Conservation (phyloP, 148 eudicot species). For the Suaeda aralocaspica region DNA sequence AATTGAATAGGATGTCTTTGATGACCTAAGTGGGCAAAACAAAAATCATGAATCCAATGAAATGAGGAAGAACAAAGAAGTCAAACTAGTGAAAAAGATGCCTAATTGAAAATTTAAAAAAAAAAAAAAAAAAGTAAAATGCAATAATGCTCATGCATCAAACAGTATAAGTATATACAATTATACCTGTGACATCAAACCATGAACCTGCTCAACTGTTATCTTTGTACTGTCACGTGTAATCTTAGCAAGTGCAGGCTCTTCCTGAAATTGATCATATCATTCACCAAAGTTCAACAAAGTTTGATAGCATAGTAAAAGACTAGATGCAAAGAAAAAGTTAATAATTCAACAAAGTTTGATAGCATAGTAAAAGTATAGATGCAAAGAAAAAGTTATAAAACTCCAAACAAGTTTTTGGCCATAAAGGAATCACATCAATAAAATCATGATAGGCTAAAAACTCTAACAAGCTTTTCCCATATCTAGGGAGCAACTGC, state of each 20-base stretch:
- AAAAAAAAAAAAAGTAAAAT: neutral
- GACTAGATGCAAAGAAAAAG: too few relatives aligned
- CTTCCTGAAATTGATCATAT: slow-evolving; percentile 60
- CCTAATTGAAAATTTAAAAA: neutral
- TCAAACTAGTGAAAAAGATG: neutral
- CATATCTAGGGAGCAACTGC: neutral
- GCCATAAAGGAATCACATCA: neutral
- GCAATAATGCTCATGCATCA: neutral
- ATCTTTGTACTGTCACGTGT: slow-evolving; percentile 99
- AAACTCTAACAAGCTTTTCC: neutral
- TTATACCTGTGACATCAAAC: slow-evolving; percentile 90
- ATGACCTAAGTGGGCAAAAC: slow-evolving; percentile 49
- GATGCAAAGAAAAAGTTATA: too few relatives aligned
- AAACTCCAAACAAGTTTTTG: too few relatives aligned
- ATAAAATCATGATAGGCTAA: neutral
- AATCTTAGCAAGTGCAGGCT: slow-evolving; percentile 87
- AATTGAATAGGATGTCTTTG: slow-evolving; percentile 88
- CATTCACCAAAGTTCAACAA: slow-evolving; percentile 2
- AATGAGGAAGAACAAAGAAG: neutral
- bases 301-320: neutral
- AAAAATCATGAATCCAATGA: neutral
- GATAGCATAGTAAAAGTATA: too few relatives aligned
- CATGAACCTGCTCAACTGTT: slow-evolving; percentile 98
- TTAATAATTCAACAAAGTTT: too few relatives aligned
- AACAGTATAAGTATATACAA: neutral